Evolutionary conservation across 768 basidiomycete genomes (phyloP), one percentile per base, ranked within the genome.

Genomic region (Russula sp.): DNA sequence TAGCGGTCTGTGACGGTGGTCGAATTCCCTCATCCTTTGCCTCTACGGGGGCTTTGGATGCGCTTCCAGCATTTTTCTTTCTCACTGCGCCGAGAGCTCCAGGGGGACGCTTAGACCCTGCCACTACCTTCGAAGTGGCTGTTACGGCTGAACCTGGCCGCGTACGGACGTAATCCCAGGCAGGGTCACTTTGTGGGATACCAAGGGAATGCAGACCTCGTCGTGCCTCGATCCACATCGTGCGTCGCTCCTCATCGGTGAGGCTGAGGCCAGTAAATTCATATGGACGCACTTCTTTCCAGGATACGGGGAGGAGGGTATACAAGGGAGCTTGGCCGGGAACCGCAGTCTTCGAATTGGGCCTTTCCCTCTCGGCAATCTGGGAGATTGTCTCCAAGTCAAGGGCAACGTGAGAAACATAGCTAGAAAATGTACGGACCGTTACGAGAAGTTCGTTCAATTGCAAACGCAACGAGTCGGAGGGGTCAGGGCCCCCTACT

Each of bases 221-320:
- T 51, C 84, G 79, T 1, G 83, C 86, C 34, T 77, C 75, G 45
- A 82, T 78, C 8, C 82, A 78, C 71, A 89, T 75, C n/a, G 63
- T 68, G 8, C 73, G 75, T 5, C 82, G 78, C 50, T 84, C 82
- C 2, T 74, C 54, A 34, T 82, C 80, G 3, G 75, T 75, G 32
- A 87, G 75, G 34, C 75, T 75, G 32, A 87, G 75, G 34, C 75
- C 75, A 0, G 78, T 75, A 79, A 81, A 87, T 64, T 84, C 85
- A 61, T 78, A 84, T 0, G 89, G 89, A 6, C 86, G 83, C 31
- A 89, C 84, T 68, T 90, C 84, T 39, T 77, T 77, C 88, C 88
- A 91, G 3, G 82, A 75, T 20, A 73, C 69, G 27, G 78, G 73
- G 65, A 83, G 87, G 63, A 89, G 81, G 37, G 74, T 69, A 79